Percentiles rank a stretch among this genome's conserved stretches.
Conservation (phyloP, 805 yeast genomes). For the Candida wancherniae region DNA sequence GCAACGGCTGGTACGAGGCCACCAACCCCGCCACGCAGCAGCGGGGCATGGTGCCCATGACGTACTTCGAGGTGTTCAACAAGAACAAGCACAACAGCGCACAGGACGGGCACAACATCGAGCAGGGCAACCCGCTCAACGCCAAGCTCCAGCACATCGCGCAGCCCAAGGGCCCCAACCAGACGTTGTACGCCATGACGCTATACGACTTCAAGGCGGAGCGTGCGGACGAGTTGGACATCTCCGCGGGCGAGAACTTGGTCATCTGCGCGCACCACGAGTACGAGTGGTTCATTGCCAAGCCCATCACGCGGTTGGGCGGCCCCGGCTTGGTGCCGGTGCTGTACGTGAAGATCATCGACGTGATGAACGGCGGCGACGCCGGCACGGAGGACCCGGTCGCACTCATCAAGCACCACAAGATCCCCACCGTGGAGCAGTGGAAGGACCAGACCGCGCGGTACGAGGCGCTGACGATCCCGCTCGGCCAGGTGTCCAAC, state of each 20-base stretch:
- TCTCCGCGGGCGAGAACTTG: conserved; percentile 79
- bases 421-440: conserved; percentile 87
- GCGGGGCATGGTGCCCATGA: conserved; percentile 82
- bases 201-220: conserved; percentile 85
- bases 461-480: conserved; percentile 86
- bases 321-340: conserved; percentile 98
- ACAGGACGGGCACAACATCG: conserved; percentile 17
- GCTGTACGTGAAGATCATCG: conserved; percentile 79
- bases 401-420: conserved; percentile 55
- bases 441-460: conserved; percentile 91
- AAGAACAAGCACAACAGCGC: conserved; percentile 39
- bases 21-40: conserved; percentile 75
- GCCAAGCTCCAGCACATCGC: conserved; percentile 17
- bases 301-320: conserved; percentile 89
- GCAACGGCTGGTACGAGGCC: conserved; percentile 79
- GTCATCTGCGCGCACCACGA: conserved; percentile 95
- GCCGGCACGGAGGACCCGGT: conserved; percentile 42
- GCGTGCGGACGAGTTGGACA: conserved; percentile 77
- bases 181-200: conserved; percentile 75
- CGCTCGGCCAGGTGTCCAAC: conserved; percentile 48
- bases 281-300: conserved; percentile 96
- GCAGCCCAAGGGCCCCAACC: conserved; percentile 21
- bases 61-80: conserved; percentile 75
- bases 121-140: conserved; percentile 16
- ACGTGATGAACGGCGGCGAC: conserved; percentile 48